phyloP scores from a whole-genome alignment of 2,329 filamentous ascomycete genomes.

The Capronia coronata region DNA sequence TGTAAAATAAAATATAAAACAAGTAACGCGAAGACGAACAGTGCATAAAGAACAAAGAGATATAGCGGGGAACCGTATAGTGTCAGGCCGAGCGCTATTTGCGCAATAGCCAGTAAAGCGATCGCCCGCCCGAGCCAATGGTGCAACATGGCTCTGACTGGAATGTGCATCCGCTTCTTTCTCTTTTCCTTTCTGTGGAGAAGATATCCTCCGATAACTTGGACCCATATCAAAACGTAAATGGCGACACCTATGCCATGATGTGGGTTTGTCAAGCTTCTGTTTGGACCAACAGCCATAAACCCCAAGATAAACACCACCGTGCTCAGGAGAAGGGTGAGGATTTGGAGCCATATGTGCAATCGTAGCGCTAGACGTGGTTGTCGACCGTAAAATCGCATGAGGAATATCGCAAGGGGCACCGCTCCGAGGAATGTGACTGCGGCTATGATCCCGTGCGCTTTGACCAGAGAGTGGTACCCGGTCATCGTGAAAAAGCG shows the following conservation, averaged over 20 bases:
- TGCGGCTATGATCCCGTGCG: slow-evolving; percentile 55
- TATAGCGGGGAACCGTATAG: slow-evolving; percentile 84
- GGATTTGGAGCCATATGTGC: slow-evolving; percentile 58
- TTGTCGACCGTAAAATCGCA: slow-evolving; percentile 54
- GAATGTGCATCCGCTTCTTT: slow-evolving; percentile 49
- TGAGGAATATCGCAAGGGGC: slow-evolving; percentile 53
- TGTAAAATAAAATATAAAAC: slow-evolving; percentile 73
- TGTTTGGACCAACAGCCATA: slow-evolving; percentile 55
- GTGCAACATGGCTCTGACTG: slow-evolving; percentile 63
- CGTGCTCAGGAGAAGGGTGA: slow-evolving; percentile 55
- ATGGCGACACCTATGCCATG: slow-evolving; percentile 61
- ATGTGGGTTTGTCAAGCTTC: slow-evolving; percentile 59
- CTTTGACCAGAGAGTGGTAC: slow-evolving; percentile 54
- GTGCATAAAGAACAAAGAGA: slow-evolving; percentile 76
- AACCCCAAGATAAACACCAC: slow-evolving; percentile 57
- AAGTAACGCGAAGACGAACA: slow-evolving; percentile 69
- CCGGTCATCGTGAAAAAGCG: slow-evolving; percentile 54
- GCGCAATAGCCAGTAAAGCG: slow-evolving; percentile 73
- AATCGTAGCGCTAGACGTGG: slow-evolving; percentile 52
- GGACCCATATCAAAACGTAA: slow-evolving; percentile 54
- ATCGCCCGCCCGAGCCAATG: slow-evolving; percentile 78
- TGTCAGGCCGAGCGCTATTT: slow-evolving; percentile 82
- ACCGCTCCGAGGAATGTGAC: slow-evolving; percentile 57
- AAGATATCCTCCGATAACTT: slow-evolving; percentile 53
- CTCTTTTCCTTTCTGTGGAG: slow-evolving; percentile 50